Evolutionary conservation across 805 yeast species (phyloP), one percentile per base, ranked within the genome.

Genomic region (Candida methanosorbosa): DNA sequence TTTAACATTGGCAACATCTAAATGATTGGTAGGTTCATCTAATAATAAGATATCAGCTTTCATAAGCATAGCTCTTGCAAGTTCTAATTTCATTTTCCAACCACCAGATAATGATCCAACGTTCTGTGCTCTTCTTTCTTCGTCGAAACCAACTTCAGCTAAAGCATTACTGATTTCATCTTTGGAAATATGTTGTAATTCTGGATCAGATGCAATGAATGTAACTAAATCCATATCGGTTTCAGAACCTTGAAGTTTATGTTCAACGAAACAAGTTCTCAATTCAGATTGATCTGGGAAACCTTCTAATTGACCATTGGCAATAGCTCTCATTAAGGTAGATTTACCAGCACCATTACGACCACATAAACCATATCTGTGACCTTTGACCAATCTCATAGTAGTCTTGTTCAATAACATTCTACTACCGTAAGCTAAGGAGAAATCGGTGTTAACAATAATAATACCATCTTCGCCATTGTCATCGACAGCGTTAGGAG

Each of bases 291-390:
- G 79, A 48, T 84, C 81, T 29, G 98, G 98, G 78, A 92, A 90
- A 4, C 97, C 97, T 64, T 90, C 97, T 44, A 90, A 70, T 64
- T 90, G 95, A 38, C 97, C 97, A 54, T 86, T 85, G 36, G 95
- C 86, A 51, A 90, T 92, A 21, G 97, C 81, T 61, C 97, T 77
- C 97, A 90, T 87, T 51, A 90, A 70, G 13, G 98, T 90, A 12
- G 97, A 87, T 63, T 90, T 90, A 68, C 98, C 98, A 40, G 96
- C 97, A 72, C 98, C 98, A 57, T 90, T 90, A 64, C 97, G 73
- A 57, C 98, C 98, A 70, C 96, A 86, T 41, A 90, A 72, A 68
- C 98, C 98, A 55, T 90, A 90, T 63, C 98, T 76, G 64, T 85
- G 97, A 50, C 97, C 97, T 65, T 88, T 86, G 48, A 84, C 67